Conservation (phyloP, 257 asterid genomes). For the Eucommia ulmoides region DNA sequence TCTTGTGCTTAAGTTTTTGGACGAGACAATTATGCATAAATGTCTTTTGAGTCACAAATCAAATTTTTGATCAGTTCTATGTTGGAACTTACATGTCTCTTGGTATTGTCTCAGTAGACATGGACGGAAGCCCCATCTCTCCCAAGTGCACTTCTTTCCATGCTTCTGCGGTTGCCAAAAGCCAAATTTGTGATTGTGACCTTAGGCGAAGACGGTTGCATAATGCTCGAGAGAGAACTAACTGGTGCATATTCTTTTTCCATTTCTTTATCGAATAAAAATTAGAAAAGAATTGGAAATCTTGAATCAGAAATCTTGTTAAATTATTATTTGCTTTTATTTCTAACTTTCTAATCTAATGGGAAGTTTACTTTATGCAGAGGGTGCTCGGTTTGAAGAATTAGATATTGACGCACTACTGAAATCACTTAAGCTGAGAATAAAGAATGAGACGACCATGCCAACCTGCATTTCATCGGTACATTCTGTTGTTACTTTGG, state of each 20-base stretch:
- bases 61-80: no score
- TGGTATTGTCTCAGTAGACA: no score
- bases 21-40: no score
- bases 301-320: no score
- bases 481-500: constrained; percentile 9
- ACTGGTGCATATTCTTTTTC: constrained; percentile 15
- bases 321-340: constrained; percentile 7
- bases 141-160: constrained; percentile 66
- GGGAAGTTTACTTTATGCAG: constrained; percentile 30
- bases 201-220: constrained; percentile 50
- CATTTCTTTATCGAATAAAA: constrained; percentile 4
- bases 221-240: constrained; percentile 44
- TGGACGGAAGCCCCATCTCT: constrained; percentile 65
- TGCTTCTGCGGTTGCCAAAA: constrained; percentile 67
- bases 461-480: constrained; percentile 78
- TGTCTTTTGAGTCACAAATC: no score
- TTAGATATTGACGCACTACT: constrained; percentile 50
- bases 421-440: constrained; percentile 46
- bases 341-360: constrained; percentile 5
- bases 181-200: constrained; percentile 40
- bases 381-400: constrained; percentile 38
- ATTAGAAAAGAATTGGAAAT: no score
- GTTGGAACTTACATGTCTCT: no score
- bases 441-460: constrained; percentile 20
- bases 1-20: no score